Percentiles rank a stretch among this genome's conserved stretches.
Conservation (phyloP, 495 filamentous ascomycete genomes). For the Wilcoxina mikolae region DNA sequence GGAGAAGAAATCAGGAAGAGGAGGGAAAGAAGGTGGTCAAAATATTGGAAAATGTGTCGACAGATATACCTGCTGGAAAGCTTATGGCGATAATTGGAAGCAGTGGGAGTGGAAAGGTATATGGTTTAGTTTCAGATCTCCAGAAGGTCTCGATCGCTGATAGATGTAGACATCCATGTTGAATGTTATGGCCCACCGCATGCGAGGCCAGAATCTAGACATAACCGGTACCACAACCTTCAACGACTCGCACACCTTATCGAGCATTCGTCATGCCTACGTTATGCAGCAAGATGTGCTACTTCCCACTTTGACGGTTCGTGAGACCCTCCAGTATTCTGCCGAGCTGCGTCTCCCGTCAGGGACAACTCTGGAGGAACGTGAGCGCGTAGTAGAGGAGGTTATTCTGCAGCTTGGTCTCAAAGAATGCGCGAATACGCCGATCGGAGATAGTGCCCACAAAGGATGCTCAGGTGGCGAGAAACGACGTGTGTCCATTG, state of each 20-base stretch:
- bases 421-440: conserved; percentile 58
- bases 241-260: conserved; percentile 40
- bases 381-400: conserved; percentile 48
- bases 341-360: conserved; percentile 54
- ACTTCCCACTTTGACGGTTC: conserved; percentile 53
- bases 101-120: conserved; percentile 51
- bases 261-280: conserved; percentile 47
- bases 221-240: conserved; percentile 42
- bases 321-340: conserved; percentile 56
- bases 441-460: conserved; percentile 51
- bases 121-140: neutral
- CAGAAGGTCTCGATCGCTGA: neutral
- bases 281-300: conserved; percentile 66
- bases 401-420: conserved; percentile 58
- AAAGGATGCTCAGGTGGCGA: conserved; percentile 65
- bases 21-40: conserved; percentile 25
- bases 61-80: conserved; percentile 44
- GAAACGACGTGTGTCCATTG: conserved; percentile 57
- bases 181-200: conserved; percentile 52
- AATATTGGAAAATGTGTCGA: conserved; percentile 42
- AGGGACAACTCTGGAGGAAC: conserved; percentile 42
- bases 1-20: conserved; percentile 7
- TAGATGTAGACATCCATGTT: conserved; percentile 43
- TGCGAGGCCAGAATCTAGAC: conserved; percentile 40
- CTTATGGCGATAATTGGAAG: conserved; percentile 60